phyloP scores from a whole-genome alignment of 371 early-diverging fungal species.

The Mucor plumbeus region DNA sequence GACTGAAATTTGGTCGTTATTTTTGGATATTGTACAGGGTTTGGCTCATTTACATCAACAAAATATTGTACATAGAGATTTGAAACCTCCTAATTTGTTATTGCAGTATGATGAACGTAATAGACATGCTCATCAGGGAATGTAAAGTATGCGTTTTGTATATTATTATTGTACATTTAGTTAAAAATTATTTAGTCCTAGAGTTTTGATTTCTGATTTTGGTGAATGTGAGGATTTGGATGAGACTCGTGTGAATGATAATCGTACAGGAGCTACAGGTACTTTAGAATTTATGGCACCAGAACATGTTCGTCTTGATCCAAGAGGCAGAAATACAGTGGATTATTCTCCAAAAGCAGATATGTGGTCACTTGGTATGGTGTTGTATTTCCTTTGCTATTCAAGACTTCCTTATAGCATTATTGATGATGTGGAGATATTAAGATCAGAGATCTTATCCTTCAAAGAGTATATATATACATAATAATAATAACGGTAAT shows the following conservation, averaged over 20 bases:
- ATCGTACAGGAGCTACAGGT: slow-evolving; percentile 94
- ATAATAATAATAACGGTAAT: background rate
- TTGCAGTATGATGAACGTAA: slow-evolving; percentile 66
- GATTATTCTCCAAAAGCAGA: slow-evolving; percentile 89
- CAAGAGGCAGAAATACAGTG: slow-evolving; percentile 63
- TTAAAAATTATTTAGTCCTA: slow-evolving; percentile 57
- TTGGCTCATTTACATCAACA: slow-evolving; percentile 84
- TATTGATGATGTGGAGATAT: slow-evolving; percentile 86
- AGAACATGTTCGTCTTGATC: slow-evolving; percentile 63
- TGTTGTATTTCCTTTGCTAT: slow-evolving; percentile 90
- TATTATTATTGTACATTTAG: slow-evolving; percentile 12
- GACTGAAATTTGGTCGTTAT: slow-evolving; percentile 81
- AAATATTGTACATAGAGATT: slow-evolving; percentile 86
- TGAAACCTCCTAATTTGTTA: slow-evolving; percentile 92
- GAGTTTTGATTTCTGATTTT: slow-evolving; percentile 92
- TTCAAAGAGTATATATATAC: slow-evolving; percentile 52
- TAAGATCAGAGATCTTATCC: slow-evolving; percentile 78
- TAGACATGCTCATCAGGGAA: slow-evolving; percentile 26
- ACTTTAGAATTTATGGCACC: slow-evolving; percentile 97
- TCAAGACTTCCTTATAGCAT: slow-evolving; percentile 82
- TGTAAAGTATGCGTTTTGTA: slow-evolving; percentile 15
- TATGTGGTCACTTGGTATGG: slow-evolving; percentile 95
- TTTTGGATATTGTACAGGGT: slow-evolving; percentile 88
- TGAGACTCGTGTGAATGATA: slow-evolving; percentile 48
- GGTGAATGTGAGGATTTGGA: slow-evolving; percentile 92